A percentile compares a stretch with the other conserved stretches of the same genome.
Conservation (phyloP, 371 early-diverging fungal species). For the Umbelopsis sp. region DNA sequence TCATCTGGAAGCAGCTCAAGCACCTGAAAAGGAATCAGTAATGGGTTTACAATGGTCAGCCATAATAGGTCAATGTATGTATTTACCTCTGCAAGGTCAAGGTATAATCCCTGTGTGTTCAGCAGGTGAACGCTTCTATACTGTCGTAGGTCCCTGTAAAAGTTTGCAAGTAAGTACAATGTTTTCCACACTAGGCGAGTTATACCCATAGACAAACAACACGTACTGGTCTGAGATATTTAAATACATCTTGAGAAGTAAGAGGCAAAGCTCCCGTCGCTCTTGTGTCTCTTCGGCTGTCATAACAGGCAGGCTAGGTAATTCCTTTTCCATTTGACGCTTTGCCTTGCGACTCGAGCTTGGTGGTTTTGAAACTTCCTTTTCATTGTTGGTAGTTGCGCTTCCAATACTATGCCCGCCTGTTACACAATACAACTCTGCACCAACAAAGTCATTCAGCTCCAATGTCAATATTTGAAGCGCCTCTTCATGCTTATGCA, state of each 20-base stretch:
- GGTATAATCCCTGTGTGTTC: slow-evolving; percentile 63
- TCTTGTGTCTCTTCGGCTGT: slow-evolving; percentile 29
- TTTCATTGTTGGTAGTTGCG: not conserved
- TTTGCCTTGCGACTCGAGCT: slow-evolving; percentile 8
- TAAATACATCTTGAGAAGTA: slow-evolving; percentile 46
- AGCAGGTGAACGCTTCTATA: slow-evolving; percentile 56
- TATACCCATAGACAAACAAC: not conserved
- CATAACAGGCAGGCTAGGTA: not conserved
- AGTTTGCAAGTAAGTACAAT: slow-evolving; percentile 17
- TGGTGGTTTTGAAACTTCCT: slow-evolving; percentile 20
- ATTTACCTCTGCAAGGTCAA: slow-evolving; percentile 62
- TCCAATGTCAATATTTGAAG: slow-evolving; percentile 56
- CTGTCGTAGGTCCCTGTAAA: slow-evolving; percentile 44
- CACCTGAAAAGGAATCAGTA: slow-evolving; percentile 41
- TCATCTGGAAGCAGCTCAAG: slow-evolving; percentile 61
- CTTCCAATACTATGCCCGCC: slow-evolving; percentile 45
- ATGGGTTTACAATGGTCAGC: not conserved
- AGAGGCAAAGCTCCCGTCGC: slow-evolving; percentile 38
- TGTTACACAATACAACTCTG: slow-evolving; percentile 67
- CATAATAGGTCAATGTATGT: not conserved
- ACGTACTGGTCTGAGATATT: slow-evolving; percentile 37
- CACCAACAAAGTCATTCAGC: slow-evolving; percentile 65
- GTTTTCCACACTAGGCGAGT: not conserved
- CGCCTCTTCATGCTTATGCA: slow-evolving; percentile 55
- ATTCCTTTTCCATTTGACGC: not conserved